These are phyloP conservation scores for Yarrowia sp. DNA, from an alignment of 805 yeast genomes.

Conservation along the genomic window DNA sequence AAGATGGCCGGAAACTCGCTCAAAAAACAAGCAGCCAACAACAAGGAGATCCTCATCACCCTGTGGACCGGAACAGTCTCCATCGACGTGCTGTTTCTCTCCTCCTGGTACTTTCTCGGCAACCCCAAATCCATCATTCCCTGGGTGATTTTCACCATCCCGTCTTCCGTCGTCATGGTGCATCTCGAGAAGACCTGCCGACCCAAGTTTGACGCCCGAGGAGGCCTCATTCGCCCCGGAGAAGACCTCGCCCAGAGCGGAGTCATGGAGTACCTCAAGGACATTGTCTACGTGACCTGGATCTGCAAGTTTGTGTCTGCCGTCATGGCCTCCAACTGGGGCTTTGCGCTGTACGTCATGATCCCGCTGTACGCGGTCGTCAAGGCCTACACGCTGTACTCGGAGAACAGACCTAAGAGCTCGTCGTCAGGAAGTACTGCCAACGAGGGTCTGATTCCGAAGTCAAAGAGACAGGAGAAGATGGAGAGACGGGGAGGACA, in stretches of 20 bases:
- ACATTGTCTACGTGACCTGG: constrained; percentile 70
- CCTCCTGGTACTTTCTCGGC: constrained; percentile 51
- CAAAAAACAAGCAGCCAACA: constrained; percentile 52
- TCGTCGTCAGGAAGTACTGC: neutral
- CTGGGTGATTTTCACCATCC: constrained; percentile 55
- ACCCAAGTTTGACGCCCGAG: constrained; percentile 59
- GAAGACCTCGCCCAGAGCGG: constrained; percentile 68
- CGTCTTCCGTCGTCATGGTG: constrained; percentile 57
- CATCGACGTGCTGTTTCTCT: constrained; percentile 54
- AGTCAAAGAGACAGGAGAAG: constrained; percentile 52
- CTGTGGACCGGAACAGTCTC: constrained; percentile 51
- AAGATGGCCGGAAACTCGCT: constrained; percentile 34
- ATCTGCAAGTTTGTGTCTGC: constrained; percentile 61
- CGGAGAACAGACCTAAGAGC: constrained; percentile 13
- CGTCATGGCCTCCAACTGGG: constrained; percentile 61
- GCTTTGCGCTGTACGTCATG: constrained; percentile 60
- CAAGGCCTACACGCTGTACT: constrained; percentile 51
- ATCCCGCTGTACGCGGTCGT: constrained; percentile 62
- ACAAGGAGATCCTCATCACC: constrained; percentile 47
- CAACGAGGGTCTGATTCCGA: constrained; percentile 39
- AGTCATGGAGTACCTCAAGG: constrained; percentile 75
- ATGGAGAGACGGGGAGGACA: constrained; percentile 50
- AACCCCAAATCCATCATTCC: constrained; percentile 58
- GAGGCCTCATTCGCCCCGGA: constrained; percentile 61
- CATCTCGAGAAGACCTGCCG: constrained; percentile 66